phyloP scores from a whole-genome alignment of 192 early-diverging fungal species.

The Entomortierella parvispora region DNA sequence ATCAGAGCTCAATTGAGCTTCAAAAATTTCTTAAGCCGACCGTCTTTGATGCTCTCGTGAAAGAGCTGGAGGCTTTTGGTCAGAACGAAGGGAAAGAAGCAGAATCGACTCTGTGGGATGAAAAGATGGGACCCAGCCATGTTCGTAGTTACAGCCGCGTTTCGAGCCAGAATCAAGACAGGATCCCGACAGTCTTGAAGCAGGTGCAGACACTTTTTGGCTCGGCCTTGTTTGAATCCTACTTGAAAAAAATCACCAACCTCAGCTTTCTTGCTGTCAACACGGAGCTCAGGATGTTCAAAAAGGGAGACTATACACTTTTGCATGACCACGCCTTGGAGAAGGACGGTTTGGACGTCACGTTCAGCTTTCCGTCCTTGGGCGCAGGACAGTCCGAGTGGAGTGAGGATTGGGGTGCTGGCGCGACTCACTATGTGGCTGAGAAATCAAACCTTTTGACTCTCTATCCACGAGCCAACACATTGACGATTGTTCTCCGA shows the following conservation, averaged over 20 bases:
- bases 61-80: conserved; percentile 36
- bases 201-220: conserved; percentile 39
- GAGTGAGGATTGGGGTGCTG: conserved; percentile 62
- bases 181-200: conserved; percentile 9
- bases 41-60: conserved; percentile 35
- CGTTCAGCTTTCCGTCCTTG: conserved; percentile 47
- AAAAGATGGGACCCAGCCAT: conserved; percentile 56
- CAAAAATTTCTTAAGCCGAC: conserved; percentile 51
- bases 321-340: conserved; percentile 69
- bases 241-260: conserved; percentile 36
- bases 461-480: conserved; percentile 63
- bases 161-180: conserved; percentile 16
- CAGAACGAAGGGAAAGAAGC: conserved; percentile 21
- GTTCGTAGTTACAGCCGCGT: conserved; percentile 59
- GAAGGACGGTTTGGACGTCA: conserved; percentile 61
- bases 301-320: conserved; percentile 67
- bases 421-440: conserved; percentile 66
- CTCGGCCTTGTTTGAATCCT: conserved; percentile 44
- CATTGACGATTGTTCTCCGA: conserved; percentile 63
- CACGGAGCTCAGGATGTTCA: conserved; percentile 58
- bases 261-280: conserved; percentile 14
- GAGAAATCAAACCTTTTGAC: conserved; percentile 61
- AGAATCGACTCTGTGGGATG: conserved; percentile 18
- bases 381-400: conserved; percentile 31
- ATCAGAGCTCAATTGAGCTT: conserved; percentile 53